Percentiles rank a stretch among this genome's conserved stretches.
phyloP scores from a whole-genome alignment of 2,329 filamentous ascomycete genomes.

The Neocatenulostroma microsporum region DNA sequence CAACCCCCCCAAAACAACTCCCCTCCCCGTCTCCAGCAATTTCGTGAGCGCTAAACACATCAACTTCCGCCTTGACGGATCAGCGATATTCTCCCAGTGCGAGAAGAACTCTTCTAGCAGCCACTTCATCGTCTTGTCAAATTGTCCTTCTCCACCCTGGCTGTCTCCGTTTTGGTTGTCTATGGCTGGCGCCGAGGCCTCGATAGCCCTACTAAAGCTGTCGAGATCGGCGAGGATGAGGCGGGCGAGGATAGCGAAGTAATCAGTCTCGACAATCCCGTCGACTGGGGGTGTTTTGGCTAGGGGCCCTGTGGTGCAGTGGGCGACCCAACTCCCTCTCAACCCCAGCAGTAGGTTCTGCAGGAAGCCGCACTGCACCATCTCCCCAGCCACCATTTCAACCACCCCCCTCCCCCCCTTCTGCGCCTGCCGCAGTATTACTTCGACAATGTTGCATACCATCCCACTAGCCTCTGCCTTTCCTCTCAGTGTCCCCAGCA shows the following conservation, averaged over 20 bases:
- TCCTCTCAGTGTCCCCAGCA: slow-evolving; percentile 33
- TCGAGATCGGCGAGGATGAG: slow-evolving; percentile 65
- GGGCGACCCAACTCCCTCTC: slow-evolving; percentile 51
- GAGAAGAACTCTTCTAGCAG: slow-evolving; percentile 56
- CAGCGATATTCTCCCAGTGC: slow-evolving; percentile 60
- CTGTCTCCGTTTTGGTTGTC: slow-evolving; percentile 8
- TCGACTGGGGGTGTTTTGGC: slow-evolving; percentile 61
- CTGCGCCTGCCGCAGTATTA: slow-evolving; percentile 45
- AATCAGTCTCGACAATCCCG: slow-evolving; percentile 72
- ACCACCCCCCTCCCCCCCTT: slow-evolving; percentile 44
- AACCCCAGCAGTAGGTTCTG: slow-evolving; percentile 45
- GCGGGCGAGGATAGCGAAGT: slow-evolving; percentile 73
- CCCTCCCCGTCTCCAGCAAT: slow-evolving; percentile 55
- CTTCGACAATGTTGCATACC: slow-evolving; percentile 40
- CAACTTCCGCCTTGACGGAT: slow-evolving; percentile 60
- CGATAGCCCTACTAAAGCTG: slow-evolving; percentile 54
- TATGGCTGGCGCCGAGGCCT: slow-evolving; percentile 23
- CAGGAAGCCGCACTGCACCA: slow-evolving; percentile 52
- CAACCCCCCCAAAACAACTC: slow-evolving; percentile 40
- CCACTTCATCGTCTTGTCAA: slow-evolving; percentile 39
- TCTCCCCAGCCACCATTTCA: slow-evolving; percentile 45
- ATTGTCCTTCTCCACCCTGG: neutral
- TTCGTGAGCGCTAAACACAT: slow-evolving; percentile 65
- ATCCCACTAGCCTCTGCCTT: slow-evolving; percentile 42
- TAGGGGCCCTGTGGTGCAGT: slow-evolving; percentile 76